These are phyloP conservation scores for Ogataea kodamae DNA, from an alignment of 805 yeast species.

Conservation along the genomic window DNA sequence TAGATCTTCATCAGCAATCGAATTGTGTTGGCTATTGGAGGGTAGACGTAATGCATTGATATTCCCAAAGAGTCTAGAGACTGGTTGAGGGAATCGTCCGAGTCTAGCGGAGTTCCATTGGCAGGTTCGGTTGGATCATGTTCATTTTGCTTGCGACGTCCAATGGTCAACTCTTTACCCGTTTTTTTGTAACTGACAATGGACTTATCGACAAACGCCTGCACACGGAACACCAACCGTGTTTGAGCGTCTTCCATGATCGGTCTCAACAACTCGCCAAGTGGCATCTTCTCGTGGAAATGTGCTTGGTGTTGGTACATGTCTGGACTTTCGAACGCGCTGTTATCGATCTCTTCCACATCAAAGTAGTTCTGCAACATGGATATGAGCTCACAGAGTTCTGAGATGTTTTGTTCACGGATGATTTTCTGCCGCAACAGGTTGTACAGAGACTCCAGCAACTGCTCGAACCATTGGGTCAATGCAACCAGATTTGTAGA, in stretches of 20 bases:
- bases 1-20: constrained; percentile 72
- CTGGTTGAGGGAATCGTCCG: constrained; percentile 14
- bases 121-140: neutral
- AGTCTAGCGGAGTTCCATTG: constrained; percentile 1
- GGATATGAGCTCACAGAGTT: constrained; percentile 72
- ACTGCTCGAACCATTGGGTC: constrained; percentile 54
- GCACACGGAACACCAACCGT: constrained; percentile 75
- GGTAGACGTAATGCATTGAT: constrained; percentile 39
- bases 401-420: constrained; percentile 63
- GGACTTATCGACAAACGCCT: constrained; percentile 64
- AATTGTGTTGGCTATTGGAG: constrained; percentile 69
- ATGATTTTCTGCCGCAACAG: constrained; percentile 60
- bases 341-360: constrained; percentile 41
- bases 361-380: constrained; percentile 66
- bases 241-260: constrained; percentile 75
- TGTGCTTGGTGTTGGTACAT: constrained; percentile 19
- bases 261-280: constrained; percentile 62
- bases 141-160: constrained; percentile 34
- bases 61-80: constrained; percentile 6
- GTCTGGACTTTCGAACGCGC: constrained; percentile 16
- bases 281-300: constrained; percentile 17
- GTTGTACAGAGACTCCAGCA: constrained; percentile 79
- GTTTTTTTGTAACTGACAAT: constrained; percentile 65
- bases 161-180: constrained; percentile 63
- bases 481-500: constrained; percentile 35